Base-by-base conservation (phyloP, 2,329 filamentous ascomycete genomes). In the Colletotrichum sp. region DNA sequence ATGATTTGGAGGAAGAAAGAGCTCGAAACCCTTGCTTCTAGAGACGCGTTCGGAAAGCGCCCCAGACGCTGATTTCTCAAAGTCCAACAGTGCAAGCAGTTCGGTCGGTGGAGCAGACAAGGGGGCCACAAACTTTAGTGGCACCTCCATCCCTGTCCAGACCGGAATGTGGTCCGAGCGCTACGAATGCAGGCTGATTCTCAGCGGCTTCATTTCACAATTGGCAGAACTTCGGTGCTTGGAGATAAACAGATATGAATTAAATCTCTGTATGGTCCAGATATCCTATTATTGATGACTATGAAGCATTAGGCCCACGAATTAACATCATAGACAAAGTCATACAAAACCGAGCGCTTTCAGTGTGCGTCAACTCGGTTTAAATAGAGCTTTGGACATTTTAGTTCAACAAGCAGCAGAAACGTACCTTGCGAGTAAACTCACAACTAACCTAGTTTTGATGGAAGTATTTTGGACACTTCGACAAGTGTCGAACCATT, bases 11-110 rank as follows among this genome's bases (percentile, higher is more conserved):
- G 32, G 27, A 73, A 52, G 34, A 55, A 74, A 65, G 49, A 74
- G 64, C 64, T 27, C 15, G 49, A 36, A 57, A 57, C 30, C 67
- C 39, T 30, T 73, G 64, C 70, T 59, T 27, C 29, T 27, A 27
- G 55, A 63, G 74, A 74, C 74, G 70, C 74, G 71, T 74, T 63
- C 4, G 8, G 69, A 61, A 72, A 52, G 32, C 64, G 65, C 65
- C 55, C 22, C 62, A 52, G 19, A 39, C 59, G 32, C 44, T 32
- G 25, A 63, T 49, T 74, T 70, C 66, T 74, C 59, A 34, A 57
- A 27, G 39, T 63, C 57, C n/a, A 62, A 19, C 29, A 32, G 49
- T 25, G 22, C 29, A 44, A 49, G 66, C 72, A 66, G n/a, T 70
- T 44, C 30, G 25, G 52, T 29, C 22, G 49, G 72, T 72, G 73